A percentile compares a stretch with the other conserved stretches of the same genome.
Evolutionary conservation across 2,329 filamentous ascomycete genomes (phyloP).

Genomic region (Penicillium rolfsii): DNA sequence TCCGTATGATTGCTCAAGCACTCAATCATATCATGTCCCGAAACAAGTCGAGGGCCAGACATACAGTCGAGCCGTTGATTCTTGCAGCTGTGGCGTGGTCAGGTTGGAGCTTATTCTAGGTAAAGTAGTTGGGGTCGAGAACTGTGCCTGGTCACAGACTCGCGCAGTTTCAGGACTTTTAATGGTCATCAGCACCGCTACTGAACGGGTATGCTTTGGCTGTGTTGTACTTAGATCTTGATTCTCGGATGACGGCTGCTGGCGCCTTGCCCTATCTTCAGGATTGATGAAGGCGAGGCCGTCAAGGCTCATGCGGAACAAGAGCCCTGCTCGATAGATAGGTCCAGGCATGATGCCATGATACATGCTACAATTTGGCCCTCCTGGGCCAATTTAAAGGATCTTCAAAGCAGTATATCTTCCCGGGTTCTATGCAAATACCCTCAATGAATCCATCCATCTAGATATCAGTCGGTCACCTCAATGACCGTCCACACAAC

Average conservation of each 20-base stretch:
- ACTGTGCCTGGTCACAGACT: background rate
- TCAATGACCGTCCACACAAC: conserved; percentile 46
- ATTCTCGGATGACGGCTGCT: background rate
- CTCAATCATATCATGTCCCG: background rate
- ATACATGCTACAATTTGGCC: too few species aligned
- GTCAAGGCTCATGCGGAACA: background rate
- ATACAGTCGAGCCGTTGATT: background rate
- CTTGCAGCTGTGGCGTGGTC: background rate
- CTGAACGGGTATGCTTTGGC: background rate
- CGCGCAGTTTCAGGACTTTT: background rate
- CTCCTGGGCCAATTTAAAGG: too few species aligned
- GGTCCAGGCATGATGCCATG: background rate
- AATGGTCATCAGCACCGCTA: background rate
- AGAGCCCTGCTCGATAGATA: background rate
- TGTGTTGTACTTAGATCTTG: background rate
- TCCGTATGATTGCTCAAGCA: background rate
- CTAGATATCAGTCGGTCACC: conserved; percentile 15
- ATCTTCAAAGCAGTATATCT: too few species aligned
- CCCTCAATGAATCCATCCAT: background rate
- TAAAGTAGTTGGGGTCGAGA: background rate
- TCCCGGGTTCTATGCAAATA: background rate
- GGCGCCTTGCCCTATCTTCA: background rate
- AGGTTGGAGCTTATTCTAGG: background rate
- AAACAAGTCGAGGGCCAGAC: background rate
- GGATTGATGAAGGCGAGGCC: background rate